Base-by-base conservation (phyloP, 2,329 filamentous ascomycete genomes). In the Colletotrichum karsti region DNA sequence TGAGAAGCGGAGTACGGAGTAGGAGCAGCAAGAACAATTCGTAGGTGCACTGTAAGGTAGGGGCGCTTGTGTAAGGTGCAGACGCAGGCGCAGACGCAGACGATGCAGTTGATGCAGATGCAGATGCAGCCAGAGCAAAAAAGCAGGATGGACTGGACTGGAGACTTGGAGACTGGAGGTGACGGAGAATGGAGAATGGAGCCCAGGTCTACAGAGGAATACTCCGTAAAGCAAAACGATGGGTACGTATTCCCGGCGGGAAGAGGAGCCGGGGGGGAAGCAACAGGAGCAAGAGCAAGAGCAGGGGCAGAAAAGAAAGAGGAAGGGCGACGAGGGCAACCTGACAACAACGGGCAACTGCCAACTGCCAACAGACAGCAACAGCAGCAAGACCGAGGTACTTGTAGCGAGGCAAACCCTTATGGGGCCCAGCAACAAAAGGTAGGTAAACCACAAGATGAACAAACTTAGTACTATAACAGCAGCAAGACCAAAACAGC, bases 121-220 rank as follows among this genome's bases (percentile, higher is more conserved):
- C 50, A 63, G 28, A 63, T 63, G 64, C 64, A 67, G 59, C 35
- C 39, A 50, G 35, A 51, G 51, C 28, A 51, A 50, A 66, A 54
- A 54, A 56, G 33, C 35, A 67, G 58, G 50, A 56, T n/a, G 46
- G 18, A 41, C 39, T 33, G 28, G 24, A 12, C n/a, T 41, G 28
- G 48, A 51, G 28, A n/a, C 30, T 24, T 18, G 28, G 26, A 18
- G 26, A 33, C 15, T n/a, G 44, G 22, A 50, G 24, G 5, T 20
- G 20, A 12, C 48, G 48, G 24, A 18, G 48, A 9, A 30, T 24
- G 26, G 48, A 35, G 18, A 7, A n/a, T 9, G 39, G 39, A 26
- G 3, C 24, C 9, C 15, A 50, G 26, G 10, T 50, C 24, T 8
- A 30, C 22, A 22, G 46, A 12, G 8, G 15, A 35, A 12, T 35